Base-by-base conservation (phyloP, 805 yeast genomes). In the Teunomyces kruisii region DNA sequence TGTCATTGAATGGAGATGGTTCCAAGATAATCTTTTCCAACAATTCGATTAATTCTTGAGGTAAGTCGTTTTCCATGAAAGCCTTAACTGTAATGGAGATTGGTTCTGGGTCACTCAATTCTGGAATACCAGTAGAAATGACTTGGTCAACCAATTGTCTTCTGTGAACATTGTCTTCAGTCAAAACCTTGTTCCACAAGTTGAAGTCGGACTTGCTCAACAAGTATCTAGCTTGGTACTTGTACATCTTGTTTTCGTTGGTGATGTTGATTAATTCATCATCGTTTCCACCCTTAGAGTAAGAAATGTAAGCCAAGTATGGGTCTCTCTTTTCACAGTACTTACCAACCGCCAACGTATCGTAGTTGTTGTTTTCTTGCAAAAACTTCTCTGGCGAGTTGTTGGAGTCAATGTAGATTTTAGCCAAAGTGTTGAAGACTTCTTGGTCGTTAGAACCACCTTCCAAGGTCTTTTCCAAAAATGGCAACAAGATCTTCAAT, bases 291-390 rank as follows among this genome's bases (percentile, higher is more conserved):
- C 99, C 99, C 72, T 91, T 92, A 50, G 95, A 96, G 69, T 94
- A 94, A 42, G 97, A 96, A 70, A 94, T 94, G 68, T 89, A 94
- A 24, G 99, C 99, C 64, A 94, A 76, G 72, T 89, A 94, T 51
- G 99, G 99, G 62, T 94, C 99, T 70, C 99, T 87, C 81, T 88
- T 92, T 72, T 94, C 99, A 78, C 99, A 94, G 76, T 94, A 94
- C 64, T 83, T 89, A 76, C 99, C 99, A 54, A 94, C 97, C 58
- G 86, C 86, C 55, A 88, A 74, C n/a, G 98, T 86, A 70, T 94
- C 95, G 71, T 94, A 94, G 61, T 79, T 78, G 56, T 83, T 78
- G 68, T 94, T 94, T 68, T 92, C 98, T 63, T 83, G 85, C 74
- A 94, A 79, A 76, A 94, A 94, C 68, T 89, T 90, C 67, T 94